These are phyloP conservation scores for Aspergillus floridensis DNA, from an alignment of 2,329 filamentous ascomycete species.

Conservation along the genomic window DNA sequence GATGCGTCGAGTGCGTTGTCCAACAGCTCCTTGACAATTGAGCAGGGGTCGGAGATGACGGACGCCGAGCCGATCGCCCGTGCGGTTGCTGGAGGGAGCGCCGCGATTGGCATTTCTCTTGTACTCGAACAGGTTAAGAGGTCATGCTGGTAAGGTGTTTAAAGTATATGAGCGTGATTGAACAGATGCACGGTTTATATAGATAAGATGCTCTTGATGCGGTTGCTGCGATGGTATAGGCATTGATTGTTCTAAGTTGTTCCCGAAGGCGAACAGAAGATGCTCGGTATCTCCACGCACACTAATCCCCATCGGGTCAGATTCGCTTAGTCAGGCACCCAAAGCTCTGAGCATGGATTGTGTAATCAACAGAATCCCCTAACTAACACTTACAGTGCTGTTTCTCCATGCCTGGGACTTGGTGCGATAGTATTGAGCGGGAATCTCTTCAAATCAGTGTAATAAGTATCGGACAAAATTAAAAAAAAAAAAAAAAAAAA, in stretches of 20 bases:
- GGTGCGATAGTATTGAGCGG: too few relatives aligned
- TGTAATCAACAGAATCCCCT: too few relatives aligned
- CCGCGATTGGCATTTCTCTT: conserved; percentile 46
- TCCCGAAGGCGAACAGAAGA: background rate
- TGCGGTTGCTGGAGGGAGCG: conserved; percentile 43
- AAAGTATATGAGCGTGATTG: background rate
- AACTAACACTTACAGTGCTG: too few relatives aligned
- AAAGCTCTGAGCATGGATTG: too few relatives aligned
- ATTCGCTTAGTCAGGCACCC: background rate
- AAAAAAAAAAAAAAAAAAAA: too few relatives aligned
- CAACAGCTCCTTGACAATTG: conserved; percentile 63
- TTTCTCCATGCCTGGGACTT: too few relatives aligned
- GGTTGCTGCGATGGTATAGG: background rate
- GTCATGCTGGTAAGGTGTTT: background rate
- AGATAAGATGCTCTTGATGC: background rate
- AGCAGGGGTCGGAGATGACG: conserved; percentile 55
- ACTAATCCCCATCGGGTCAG: background rate
- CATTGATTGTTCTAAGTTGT: background rate
- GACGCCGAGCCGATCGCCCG: conserved; percentile 58
- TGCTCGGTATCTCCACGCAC: conserved; percentile 19
- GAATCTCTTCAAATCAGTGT: too few relatives aligned
- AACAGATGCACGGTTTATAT: conserved; percentile 7
- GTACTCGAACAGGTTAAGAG: background rate
- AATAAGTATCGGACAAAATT: too few relatives aligned
- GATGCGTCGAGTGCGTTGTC: conserved; percentile 66